Evolutionary conservation across 2,329 filamentous ascomycete species (phyloP).

Genomic region (Trichophyton benhamiae): DNA sequence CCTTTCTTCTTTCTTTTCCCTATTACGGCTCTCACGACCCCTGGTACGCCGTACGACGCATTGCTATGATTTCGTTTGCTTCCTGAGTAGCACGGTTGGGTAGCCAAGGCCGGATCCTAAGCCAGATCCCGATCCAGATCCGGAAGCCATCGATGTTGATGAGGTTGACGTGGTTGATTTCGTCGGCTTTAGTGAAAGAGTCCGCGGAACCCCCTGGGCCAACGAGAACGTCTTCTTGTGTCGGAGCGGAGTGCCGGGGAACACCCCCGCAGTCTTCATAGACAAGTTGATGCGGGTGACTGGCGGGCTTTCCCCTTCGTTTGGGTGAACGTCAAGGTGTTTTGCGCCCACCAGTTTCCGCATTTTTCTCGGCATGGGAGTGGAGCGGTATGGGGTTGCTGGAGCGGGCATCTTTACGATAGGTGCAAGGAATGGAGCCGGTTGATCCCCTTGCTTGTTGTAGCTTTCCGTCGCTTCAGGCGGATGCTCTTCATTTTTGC

Average conservation of each 20-base stretch:
- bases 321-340: not conserved
- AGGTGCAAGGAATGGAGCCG: slow-evolving; percentile 9
- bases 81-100: slow-evolving; percentile 1
- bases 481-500: slow-evolving; percentile 15
- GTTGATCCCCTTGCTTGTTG: not conserved
- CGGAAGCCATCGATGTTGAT: not conserved
- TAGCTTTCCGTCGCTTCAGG: slow-evolving; percentile 11
- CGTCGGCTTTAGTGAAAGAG: not conserved
- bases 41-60: not conserved
- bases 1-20: not conserved
- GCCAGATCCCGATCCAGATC: not conserved
- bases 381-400: slow-evolving; percentile 17
- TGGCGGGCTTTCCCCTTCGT: not conserved
- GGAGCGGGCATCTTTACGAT: slow-evolving; percentile 16
- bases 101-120: not conserved
- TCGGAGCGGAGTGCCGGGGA: not conserved
- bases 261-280: not conserved
- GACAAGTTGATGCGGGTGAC: not conserved
- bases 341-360: slow-evolving; percentile 9
- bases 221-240: slow-evolving; percentile 1
- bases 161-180: not conserved
- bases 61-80: not conserved
- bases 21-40: not conserved
- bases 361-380: slow-evolving; percentile 10
- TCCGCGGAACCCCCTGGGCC: not conserved